Conservation (phyloP, 495 filamentous ascomycete genomes). For the Eremomyces bilateralis region DNA sequence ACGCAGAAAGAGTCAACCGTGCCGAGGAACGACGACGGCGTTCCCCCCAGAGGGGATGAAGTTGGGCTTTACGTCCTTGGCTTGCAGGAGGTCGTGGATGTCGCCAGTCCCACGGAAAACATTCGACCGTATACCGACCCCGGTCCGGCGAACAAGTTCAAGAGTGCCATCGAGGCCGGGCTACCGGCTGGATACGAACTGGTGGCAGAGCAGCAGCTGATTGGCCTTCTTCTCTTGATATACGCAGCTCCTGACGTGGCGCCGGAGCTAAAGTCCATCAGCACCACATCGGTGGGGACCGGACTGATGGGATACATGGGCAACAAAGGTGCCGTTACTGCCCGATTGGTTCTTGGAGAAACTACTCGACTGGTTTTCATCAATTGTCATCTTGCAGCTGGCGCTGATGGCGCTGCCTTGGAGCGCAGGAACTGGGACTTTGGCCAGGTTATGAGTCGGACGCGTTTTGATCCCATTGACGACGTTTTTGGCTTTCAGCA, state of each 20-base stretch:
- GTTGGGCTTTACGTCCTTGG: slow-evolving; percentile 79
- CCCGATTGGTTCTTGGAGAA: slow-evolving; percentile 71
- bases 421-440: slow-evolving; percentile 85
- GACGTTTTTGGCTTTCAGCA: slow-evolving; percentile 29
- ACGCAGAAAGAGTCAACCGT: slow-evolving; percentile 19
- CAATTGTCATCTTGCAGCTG: slow-evolving; percentile 77
- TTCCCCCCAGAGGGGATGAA: slow-evolving; percentile 30
- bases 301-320: slow-evolving; percentile 82
- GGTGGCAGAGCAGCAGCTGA: slow-evolving; percentile 61
- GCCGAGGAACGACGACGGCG: slow-evolving; percentile 17
- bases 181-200: slow-evolving; percentile 57
- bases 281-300: slow-evolving; percentile 59
- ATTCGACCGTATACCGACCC: slow-evolving; percentile 54
- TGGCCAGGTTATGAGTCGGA: slow-evolving; percentile 46
- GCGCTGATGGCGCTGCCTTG: slow-evolving; percentile 49
- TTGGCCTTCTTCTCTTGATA: slow-evolving; percentile 66
- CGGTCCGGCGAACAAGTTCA: slow-evolving; percentile 51
- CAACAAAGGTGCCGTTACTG: slow-evolving; percentile 79
- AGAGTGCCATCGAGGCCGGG: slow-evolving; percentile 42
- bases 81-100: slow-evolving; percentile 78
- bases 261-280: slow-evolving; percentile 51
- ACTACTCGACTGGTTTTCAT: slow-evolving; percentile 74
- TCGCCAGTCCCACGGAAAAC: slow-evolving; percentile 43
- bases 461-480: slow-evolving; percentile 50
- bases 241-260: slow-evolving; percentile 60